Conservation (phyloP, 2,329 filamentous ascomycete genomes). For the Cladosporium sp. region DNA sequence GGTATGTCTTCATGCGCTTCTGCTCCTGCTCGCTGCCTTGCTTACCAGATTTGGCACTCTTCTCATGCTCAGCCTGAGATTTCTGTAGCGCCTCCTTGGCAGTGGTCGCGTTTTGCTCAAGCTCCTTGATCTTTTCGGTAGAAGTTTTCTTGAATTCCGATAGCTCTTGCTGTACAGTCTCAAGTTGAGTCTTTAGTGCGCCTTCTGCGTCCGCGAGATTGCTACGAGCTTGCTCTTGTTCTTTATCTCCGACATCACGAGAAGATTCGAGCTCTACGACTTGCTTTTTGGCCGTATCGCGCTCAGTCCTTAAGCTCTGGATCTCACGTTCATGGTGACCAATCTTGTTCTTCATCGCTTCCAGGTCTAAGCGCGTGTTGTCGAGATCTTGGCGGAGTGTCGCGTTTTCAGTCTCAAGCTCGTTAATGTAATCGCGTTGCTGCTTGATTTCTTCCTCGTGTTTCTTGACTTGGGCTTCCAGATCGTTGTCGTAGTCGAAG, state of each 20-base stretch:
- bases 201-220: constrained; percentile 21
- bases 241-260: constrained; percentile 35
- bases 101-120: constrained; percentile 37
- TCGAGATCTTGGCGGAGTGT: constrained; percentile 66
- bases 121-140: constrained; percentile 40
- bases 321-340: constrained; percentile 20
- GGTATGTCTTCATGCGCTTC: constrained; percentile 51
- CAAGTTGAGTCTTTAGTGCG: constrained; percentile 36
- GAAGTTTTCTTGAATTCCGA: constrained; percentile 42
- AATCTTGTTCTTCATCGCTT: constrained; percentile 47
- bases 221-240: constrained; percentile 36
- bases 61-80: constrained; percentile 39
- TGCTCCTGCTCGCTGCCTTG: constrained; percentile 43
- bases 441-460: constrained; percentile 66
- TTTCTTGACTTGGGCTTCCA: constrained; percentile 70
- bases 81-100: constrained; percentile 32
- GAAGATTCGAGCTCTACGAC: constrained; percentile 14
- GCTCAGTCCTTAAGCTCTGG: constrained; percentile 29
- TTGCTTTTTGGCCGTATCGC: constrained; percentile 35
- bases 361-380: constrained; percentile 36
- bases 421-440: constrained; percentile 58
- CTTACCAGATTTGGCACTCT: constrained; percentile 47
- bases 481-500: constrained; percentile 87
- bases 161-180: constrained; percentile 53
- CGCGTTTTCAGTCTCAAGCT: constrained; percentile 65